These are phyloP conservation scores for Trichoderma parareesei DNA, from an alignment of 495 filamentous ascomycete genomes.

Conservation along the genomic window DNA sequence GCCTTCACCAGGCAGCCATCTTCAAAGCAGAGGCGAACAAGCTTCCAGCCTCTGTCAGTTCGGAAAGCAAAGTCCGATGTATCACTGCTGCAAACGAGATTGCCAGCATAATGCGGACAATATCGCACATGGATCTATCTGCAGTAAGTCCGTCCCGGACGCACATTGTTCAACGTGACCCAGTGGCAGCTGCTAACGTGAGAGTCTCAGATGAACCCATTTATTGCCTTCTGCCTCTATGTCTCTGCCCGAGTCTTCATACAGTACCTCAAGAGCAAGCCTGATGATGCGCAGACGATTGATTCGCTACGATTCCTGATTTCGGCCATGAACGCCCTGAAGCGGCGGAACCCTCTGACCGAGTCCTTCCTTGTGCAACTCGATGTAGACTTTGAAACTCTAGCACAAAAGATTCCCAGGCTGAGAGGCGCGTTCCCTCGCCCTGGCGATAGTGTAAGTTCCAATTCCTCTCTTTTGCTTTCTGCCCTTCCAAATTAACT, in stretches of 20 bases:
- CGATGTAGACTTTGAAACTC: conserved; percentile 78
- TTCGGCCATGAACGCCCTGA: conserved; percentile 79
- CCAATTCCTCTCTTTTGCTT: not conserved
- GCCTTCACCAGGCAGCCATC: conserved; percentile 94
- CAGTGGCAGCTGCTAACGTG: not conserved
- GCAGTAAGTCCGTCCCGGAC: conserved; percentile 48
- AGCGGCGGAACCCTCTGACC: conserved; percentile 80
- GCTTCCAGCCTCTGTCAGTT: conserved; percentile 65
- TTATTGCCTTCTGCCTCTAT: conserved; percentile 92
- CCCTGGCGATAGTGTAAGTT: conserved; percentile 41
- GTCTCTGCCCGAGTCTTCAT: conserved; percentile 92
- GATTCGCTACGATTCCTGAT: conserved; percentile 86
- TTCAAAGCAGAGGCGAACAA: conserved; percentile 92
- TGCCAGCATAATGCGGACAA: conserved; percentile 92
- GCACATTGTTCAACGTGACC: not conserved
- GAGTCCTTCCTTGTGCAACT: conserved; percentile 94
- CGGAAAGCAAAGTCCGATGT: conserved; percentile 86
- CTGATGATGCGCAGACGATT: conserved; percentile 72
- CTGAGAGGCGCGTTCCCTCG: conserved; percentile 42
- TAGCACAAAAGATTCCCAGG: conserved; percentile 45
- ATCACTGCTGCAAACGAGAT: conserved; percentile 92
- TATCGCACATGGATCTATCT: conserved; percentile 80
- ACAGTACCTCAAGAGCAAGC: conserved; percentile 83
- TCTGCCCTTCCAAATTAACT: not conserved
- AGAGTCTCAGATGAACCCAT: conserved; percentile 75